Evolutionary conservation across 192 early-diverging fungal species (phyloP).

Genomic region (Thoreauomyces humboldtii): DNA sequence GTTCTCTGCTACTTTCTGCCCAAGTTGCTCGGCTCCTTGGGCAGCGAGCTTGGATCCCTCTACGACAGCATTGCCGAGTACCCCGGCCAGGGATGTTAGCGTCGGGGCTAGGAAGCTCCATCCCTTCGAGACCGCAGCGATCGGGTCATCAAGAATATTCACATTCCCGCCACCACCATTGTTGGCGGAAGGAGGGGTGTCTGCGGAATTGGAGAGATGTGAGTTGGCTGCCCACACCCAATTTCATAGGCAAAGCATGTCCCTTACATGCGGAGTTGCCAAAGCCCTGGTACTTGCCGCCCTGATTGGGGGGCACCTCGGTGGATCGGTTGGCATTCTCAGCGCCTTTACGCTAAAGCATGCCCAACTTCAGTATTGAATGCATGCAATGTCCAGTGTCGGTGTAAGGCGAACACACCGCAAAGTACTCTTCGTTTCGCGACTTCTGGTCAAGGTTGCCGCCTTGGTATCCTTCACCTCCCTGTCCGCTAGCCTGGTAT

Average conservation of each 20-base stretch:
- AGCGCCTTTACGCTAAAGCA: slow-evolving; percentile 34
- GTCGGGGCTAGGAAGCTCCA: slow-evolving; percentile 45
- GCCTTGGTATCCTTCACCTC: background rate
- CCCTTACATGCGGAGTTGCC: slow-evolving; percentile 35
- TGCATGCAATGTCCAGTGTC: no score
- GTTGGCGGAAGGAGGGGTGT: slow-evolving; percentile 4
- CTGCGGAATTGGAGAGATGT: background rate
- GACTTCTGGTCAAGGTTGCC: slow-evolving; percentile 45
- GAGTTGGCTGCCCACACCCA: background rate
- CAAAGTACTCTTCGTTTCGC: slow-evolving; percentile 74
- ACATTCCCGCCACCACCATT: background rate
- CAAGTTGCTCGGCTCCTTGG: slow-evolving; percentile 37
- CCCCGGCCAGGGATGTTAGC: slow-evolving; percentile 20
- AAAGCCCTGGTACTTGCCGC: slow-evolving; percentile 55
- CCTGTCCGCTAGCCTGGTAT: slow-evolving; percentile 11
- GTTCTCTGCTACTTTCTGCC: slow-evolving; percentile 39
- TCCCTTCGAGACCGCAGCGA: slow-evolving; percentile 42
- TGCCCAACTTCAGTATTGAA: background rate
- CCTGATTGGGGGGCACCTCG: slow-evolving; percentile 50
- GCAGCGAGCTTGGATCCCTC: slow-evolving; percentile 44
- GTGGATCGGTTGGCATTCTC: slow-evolving; percentile 43
- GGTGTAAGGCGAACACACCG: slow-evolving; percentile 27
- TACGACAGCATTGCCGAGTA: slow-evolving; percentile 21
- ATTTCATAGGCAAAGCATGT: background rate
- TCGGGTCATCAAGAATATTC: slow-evolving; percentile 38